phyloP scores from a whole-genome alignment of 371 early-diverging fungal species.

The Rhizopus arrhizus region DNA sequence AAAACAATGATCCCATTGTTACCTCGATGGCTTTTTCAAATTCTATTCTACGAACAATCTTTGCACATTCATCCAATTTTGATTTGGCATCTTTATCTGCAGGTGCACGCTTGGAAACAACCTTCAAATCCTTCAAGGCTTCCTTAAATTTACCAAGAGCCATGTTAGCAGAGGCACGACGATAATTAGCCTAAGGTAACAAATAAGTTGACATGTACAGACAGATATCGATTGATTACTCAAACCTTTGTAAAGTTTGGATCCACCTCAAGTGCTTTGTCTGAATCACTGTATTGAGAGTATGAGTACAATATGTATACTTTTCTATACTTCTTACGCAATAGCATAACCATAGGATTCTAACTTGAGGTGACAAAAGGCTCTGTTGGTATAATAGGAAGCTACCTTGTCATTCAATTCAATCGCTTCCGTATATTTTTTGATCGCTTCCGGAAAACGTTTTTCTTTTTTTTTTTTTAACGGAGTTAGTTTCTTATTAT shows the following conservation, averaged over 20 bases:
- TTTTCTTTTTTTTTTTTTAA: slow-evolving; percentile 38
- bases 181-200: slow-evolving; percentile 73
- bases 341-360: slow-evolving; percentile 93
- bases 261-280: slow-evolving; percentile 83
- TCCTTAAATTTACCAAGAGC: slow-evolving; percentile 83
- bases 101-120: slow-evolving; percentile 73
- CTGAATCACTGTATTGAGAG: slow-evolving; percentile 68
- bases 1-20: slow-evolving; percentile 17
- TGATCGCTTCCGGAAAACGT: slow-evolving; percentile 82
- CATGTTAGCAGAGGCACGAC: slow-evolving; percentile 88
- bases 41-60: slow-evolving; percentile 81
- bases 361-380: slow-evolving; percentile 83
- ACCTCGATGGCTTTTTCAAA: slow-evolving; percentile 94
- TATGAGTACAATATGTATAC: slow-evolving; percentile 10
- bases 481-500: too few relatives aligned
- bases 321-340: slow-evolving; percentile 43
- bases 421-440: slow-evolving; percentile 84
- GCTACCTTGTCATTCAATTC: slow-evolving; percentile 79
- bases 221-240: neutral
- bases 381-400: slow-evolving; percentile 90
- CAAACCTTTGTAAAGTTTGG: slow-evolving; percentile 80
- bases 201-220: neutral
- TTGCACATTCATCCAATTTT: slow-evolving; percentile 82
- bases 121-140: slow-evolving; percentile 79
- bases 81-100: slow-evolving; percentile 68